These are phyloP conservation scores for Curvularia sp. DNA, from an alignment of 2,329 filamentous ascomycete genomes.

Conservation along the genomic window DNA sequence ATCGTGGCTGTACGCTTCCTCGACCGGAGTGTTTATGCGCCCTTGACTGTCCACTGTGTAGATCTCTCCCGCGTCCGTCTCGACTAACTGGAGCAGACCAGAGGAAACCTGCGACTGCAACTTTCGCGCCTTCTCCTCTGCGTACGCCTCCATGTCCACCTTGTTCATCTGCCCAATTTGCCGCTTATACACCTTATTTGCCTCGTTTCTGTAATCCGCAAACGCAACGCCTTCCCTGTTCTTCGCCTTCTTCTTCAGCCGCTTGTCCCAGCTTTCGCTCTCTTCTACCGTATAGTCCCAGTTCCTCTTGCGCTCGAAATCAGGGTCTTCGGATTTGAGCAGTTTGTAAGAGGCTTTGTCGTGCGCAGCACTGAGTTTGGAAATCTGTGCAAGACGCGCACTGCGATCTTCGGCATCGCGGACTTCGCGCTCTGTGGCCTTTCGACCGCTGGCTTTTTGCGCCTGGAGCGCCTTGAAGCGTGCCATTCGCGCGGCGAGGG, in stretches of 20 bases:
- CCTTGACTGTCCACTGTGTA: constrained; percentile 93
- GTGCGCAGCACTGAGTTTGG: constrained; percentile 81
- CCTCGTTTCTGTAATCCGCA: constrained; percentile 85
- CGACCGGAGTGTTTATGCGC: constrained; percentile 86
- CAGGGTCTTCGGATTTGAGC: constrained; percentile 88
- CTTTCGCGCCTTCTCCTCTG: constrained; percentile 82
- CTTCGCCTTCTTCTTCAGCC: constrained; percentile 82
- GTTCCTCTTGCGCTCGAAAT: constrained; percentile 96
- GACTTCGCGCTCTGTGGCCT: constrained; percentile 62
- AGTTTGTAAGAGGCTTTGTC: constrained; percentile 92
- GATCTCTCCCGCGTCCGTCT: constrained; percentile 87
- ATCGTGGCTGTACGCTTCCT: constrained; percentile 79
- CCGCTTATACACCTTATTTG: constrained; percentile 91
- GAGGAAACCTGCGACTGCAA: constrained; percentile 84
- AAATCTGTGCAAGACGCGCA: constrained; percentile 64
- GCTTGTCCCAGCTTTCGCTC: constrained; percentile 90
- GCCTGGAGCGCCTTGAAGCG: constrained; percentile 89
- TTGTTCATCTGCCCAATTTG: constrained; percentile 80
- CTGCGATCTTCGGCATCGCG: constrained; percentile 47
- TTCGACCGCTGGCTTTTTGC: constrained; percentile 65
- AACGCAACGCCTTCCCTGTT: constrained; percentile 88
- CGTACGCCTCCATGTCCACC: constrained; percentile 79
- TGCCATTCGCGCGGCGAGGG: constrained; percentile 58
- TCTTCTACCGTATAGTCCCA: constrained; percentile 99
- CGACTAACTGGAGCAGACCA: constrained; percentile 89